Percentiles rank a stretch among this genome's conserved stretches.
Evolutionary conservation across 805 yeast species (phyloP).

Genomic region (Candida gorgasii): DNA sequence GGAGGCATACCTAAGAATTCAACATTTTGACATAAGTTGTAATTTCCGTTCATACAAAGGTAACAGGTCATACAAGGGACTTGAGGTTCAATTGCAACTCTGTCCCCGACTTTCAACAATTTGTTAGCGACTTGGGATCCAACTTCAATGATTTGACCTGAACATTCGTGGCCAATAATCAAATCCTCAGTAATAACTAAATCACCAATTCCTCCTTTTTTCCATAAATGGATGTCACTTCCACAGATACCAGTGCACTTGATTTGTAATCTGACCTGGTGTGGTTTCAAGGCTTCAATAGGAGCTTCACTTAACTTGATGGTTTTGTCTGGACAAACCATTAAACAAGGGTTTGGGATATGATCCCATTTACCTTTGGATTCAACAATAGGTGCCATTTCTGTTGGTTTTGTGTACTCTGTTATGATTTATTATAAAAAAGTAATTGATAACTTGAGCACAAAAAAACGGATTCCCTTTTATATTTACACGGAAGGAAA

Average conservation of each 20-base stretch:
- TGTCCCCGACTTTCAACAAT: constrained; percentile 45
- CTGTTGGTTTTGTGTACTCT: not conserved
- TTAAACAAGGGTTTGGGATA: constrained; percentile 19
- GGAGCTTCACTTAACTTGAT: constrained; percentile 17
- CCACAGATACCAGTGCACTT: constrained; percentile 27
- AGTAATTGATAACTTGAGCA: no score
- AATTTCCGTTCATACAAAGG: constrained; percentile 24
- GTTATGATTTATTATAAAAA: no score
- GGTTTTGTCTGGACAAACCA: constrained; percentile 15
- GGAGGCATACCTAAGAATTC: constrained; percentile 22
- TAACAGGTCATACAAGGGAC: constrained; percentile 46
- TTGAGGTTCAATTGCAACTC: constrained; percentile 58
- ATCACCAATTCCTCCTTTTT: constrained; percentile 28
- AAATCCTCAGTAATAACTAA: constrained; percentile 36
- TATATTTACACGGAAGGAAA: constrained; percentile 2
- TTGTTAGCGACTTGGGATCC: constrained; percentile 45
- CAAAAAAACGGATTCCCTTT: no score
- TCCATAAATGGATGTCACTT: constrained; percentile 26
- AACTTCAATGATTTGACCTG: constrained; percentile 50
- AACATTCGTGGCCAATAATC: constrained; percentile 46
- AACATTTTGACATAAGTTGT: constrained; percentile 22
- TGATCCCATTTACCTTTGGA: constrained; percentile 17
- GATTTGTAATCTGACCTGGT: constrained; percentile 23
- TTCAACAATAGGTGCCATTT: constrained; percentile 19
- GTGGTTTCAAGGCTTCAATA: constrained; percentile 16